Evolutionary conservation across 768 basidiomycete genomes (phyloP).

Genomic region (Tulasnella sp.): DNA sequence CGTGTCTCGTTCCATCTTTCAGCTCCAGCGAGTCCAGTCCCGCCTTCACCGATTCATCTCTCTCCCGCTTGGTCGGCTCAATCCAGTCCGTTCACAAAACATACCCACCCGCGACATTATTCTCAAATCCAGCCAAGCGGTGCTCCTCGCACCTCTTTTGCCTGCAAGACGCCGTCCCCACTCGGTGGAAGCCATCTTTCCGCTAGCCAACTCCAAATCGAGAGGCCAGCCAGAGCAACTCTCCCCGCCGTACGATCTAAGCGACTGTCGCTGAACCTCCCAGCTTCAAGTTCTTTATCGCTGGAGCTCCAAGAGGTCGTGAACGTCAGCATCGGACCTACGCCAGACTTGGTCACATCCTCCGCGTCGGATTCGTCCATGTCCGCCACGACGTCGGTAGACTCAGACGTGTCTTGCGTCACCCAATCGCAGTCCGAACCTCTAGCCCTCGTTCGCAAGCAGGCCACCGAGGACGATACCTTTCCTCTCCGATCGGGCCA

Average conservation of each 20-base stretch:
- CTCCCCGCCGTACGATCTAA: background rate
- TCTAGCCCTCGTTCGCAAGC: background rate
- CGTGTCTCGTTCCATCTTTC: background rate
- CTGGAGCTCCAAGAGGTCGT: background rate
- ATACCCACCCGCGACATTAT: background rate
- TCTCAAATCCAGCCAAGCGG: background rate
- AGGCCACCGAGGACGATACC: background rate
- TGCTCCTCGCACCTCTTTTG: background rate
- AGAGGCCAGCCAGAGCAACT: background rate
- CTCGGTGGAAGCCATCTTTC: background rate
- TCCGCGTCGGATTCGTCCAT: background rate
- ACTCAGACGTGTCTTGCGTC: background rate
- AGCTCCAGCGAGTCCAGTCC: background rate
- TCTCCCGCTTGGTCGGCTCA: background rate
- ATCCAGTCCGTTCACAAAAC: background rate
- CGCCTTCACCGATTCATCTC: background rate
- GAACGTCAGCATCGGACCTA: background rate
- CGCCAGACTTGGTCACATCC: background rate
- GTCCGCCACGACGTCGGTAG: background rate
- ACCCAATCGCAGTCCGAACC: constrained; percentile 4
- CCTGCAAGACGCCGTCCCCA: background rate
- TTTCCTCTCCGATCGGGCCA: background rate
- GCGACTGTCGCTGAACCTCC: constrained; percentile 15
- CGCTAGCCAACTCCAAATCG: background rate
- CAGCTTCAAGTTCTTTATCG: background rate